Evolutionary conservation across 768 basidiomycete species (phyloP).

Genomic region (Mycena belliarum): DNA sequence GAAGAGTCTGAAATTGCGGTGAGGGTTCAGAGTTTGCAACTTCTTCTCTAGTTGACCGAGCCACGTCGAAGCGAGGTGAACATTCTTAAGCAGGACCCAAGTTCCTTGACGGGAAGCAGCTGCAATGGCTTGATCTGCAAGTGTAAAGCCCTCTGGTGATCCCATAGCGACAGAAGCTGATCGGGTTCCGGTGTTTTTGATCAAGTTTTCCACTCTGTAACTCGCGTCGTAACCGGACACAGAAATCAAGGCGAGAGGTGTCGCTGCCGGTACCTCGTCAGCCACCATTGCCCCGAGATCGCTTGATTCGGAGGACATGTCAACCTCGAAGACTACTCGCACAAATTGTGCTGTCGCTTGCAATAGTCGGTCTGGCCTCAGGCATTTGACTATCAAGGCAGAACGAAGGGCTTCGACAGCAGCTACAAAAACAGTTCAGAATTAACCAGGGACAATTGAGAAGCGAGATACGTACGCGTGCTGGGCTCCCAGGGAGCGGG

Average conservation of each 20-base stretch:
- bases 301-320: slow-evolving; percentile 71
- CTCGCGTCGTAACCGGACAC: slow-evolving; percentile 99
- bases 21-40: slow-evolving; percentile 85
- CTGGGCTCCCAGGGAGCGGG: slow-evolving; percentile 80
- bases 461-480: slow-evolving; percentile 68
- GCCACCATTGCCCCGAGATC: slow-evolving; percentile 78
- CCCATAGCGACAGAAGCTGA: slow-evolving; percentile 97
- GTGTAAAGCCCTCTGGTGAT: slow-evolving; percentile 93
- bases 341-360: slow-evolving; percentile 82
- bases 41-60: slow-evolving; percentile 96
- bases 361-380: slow-evolving; percentile 89
- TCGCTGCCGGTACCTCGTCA: slow-evolving; percentile 76
- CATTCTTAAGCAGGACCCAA: slow-evolving; percentile 98
- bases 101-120: slow-evolving; percentile 89
- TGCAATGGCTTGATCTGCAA: slow-evolving; percentile 96
- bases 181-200: slow-evolving; percentile 72
- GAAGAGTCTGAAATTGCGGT: slow-evolving; percentile 94
- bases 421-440: slow-evolving; percentile 40
- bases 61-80: slow-evolving; percentile 95
- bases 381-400: slow-evolving; percentile 81
- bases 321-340: slow-evolving; percentile 72
- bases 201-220: slow-evolving; percentile 88
- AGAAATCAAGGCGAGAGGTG: slow-evolving; percentile 88
- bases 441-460: no score
- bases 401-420: slow-evolving; percentile 74